These are phyloP conservation scores for Camellia lanceoleosa DNA, from an alignment of 148 eudicot species.

Conservation along the genomic window DNA sequence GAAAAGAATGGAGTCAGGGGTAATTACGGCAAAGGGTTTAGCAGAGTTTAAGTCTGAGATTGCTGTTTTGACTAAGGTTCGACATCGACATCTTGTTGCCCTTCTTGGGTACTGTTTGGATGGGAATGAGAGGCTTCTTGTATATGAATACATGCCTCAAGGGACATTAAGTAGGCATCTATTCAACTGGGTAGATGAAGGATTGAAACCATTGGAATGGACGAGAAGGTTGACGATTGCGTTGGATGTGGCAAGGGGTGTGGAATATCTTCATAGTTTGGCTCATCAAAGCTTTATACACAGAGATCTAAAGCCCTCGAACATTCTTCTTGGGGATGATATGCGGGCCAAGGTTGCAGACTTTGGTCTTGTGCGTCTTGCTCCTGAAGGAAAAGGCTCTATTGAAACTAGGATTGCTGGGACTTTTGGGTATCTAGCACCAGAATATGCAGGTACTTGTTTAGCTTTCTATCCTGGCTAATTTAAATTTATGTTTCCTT, in stretches of 20 bases:
- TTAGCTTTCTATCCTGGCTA: not conserved
- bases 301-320: conserved; percentile 83
- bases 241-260: conserved; percentile 90
- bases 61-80: conserved; percentile 80
- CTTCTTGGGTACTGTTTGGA: conserved; percentile 93
- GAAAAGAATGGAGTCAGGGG: conserved; percentile 66
- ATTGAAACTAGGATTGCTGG: conserved; percentile 92
- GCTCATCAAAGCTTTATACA: conserved; percentile 94
- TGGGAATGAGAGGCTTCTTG: conserved; percentile 82
- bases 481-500: not conserved
- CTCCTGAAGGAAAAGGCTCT: conserved; percentile 90
- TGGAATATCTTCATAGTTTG: conserved; percentile 78
- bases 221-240: conserved; percentile 64
- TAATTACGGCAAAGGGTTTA: conserved; percentile 68
- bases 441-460: conserved; percentile 89
- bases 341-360: conserved; percentile 95
- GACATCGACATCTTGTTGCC: conserved; percentile 85
- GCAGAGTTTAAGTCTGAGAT: conserved; percentile 79
- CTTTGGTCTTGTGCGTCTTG: conserved; percentile 91
- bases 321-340: conserved; percentile 93
- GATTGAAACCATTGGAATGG: conserved; percentile 81
- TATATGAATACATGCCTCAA: conserved; percentile 93
- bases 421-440: conserved; percentile 90
- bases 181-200: conserved; percentile 82
- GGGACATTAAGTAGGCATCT: conserved; percentile 81